These are phyloP conservation scores for Paratinospora sagittata DNA, from an alignment of 164 flowering plant species.

Conservation along the genomic window DNA sequence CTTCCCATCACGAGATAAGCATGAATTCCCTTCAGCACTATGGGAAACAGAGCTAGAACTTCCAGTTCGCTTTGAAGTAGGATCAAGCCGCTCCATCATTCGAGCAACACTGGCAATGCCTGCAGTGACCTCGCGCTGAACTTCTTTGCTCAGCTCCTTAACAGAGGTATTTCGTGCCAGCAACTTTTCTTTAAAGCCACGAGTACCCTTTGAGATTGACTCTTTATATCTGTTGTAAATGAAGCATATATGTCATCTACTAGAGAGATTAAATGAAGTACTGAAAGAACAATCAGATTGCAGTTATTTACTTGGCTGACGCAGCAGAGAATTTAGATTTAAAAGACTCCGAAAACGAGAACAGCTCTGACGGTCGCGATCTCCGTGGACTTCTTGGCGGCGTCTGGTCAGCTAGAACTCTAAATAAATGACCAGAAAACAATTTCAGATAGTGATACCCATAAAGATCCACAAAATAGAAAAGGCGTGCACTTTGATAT, in stretches of 20 bases:
- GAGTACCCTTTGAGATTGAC: slow-evolving; percentile 57
- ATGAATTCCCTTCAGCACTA: slow-evolving; percentile 25
- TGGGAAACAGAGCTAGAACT: slow-evolving; percentile 26
- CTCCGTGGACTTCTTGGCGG: slow-evolving; percentile 32
- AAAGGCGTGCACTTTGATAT: background rate
- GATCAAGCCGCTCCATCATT: slow-evolving; percentile 65
- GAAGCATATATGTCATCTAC: background rate
- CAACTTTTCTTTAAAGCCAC: slow-evolving; percentile 64
- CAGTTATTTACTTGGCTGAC: slow-evolving; percentile 49
- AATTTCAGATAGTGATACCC: background rate
- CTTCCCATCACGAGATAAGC: slow-evolving; percentile 27
- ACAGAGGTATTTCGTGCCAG: slow-evolving; percentile 58
- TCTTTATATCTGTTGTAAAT: slow-evolving; percentile 52
- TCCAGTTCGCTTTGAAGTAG: slow-evolving; percentile 34
- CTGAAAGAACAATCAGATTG: background rate
- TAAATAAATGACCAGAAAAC: slow-evolving; percentile 3
- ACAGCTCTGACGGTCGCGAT: slow-evolving; percentile 36
- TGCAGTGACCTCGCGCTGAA: slow-evolving; percentile 68
- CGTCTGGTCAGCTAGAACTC: slow-evolving; percentile 26
- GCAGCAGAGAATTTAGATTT: slow-evolving; percentile 64
- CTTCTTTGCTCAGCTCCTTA: slow-evolving; percentile 69
- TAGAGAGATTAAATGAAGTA: background rate
- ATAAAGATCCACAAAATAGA: background rate
- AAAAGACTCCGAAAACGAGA: slow-evolving; percentile 51
- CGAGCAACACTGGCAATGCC: slow-evolving; percentile 59